Evolutionary conservation across 83 land plant genomes (phyloP).

Genomic region (Larix sibirica): DNA sequence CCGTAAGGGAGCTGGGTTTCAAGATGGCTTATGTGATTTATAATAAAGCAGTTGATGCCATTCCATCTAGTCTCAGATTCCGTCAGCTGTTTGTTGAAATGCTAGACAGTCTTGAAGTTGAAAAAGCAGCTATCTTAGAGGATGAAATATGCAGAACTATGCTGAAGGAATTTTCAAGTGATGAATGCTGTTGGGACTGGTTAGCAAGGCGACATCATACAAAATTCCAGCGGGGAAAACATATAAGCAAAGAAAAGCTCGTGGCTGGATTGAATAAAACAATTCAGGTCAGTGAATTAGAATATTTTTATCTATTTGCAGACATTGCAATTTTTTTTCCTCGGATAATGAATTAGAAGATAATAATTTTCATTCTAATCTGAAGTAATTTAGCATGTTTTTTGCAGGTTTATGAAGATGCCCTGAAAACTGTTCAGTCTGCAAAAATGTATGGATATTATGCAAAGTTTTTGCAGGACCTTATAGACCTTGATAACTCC

Average conservation of each 20-base stretch:
- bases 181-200: conserved; percentile 92
- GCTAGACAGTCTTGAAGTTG: conserved; percentile 50
- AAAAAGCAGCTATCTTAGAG: conserved; percentile 46
- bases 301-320: too few relatives aligned
- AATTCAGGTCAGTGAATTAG: conserved; percentile 24
- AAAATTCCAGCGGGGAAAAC: conserved; percentile 3
- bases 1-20: conserved; percentile 42
- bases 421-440: conserved; percentile 35
- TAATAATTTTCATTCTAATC: too few relatives aligned
- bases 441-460: conserved; percentile 42
- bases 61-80: conserved; percentile 64
- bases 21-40: conserved; percentile 59
- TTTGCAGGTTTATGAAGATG: conserved; percentile 66
- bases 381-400: background rate
- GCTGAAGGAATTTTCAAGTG: conserved; percentile 58
- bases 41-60: conserved; percentile 60
- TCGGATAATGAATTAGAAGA: too few relatives aligned
- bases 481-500: conserved; percentile 18
- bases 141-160: conserved; percentile 63
- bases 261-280: conserved; percentile 32
- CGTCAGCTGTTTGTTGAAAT: conserved; percentile 75
- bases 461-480: conserved; percentile 35
- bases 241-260: background rate
- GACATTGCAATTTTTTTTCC: too few relatives aligned
- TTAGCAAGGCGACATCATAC: conserved; percentile 57